Conservation (phyloP, 1,284 basidiomycete genomes). For the Ganoderma boninense region DNA sequence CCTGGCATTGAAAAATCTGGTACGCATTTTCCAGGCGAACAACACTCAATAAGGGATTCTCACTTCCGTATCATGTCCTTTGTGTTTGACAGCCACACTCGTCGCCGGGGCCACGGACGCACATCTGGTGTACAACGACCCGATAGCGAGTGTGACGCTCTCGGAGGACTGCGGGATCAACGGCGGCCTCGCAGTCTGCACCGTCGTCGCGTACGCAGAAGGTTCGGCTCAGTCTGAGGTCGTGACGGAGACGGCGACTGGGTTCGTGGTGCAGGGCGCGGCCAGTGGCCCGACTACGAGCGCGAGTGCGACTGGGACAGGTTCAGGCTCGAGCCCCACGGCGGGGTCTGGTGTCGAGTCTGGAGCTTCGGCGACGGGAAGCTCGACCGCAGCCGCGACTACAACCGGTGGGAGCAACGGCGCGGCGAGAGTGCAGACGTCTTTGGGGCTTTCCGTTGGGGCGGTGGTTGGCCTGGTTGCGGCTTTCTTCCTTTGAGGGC, state of each 20-base stretch:
- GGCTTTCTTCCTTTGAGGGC: slow-evolving; percentile 25
- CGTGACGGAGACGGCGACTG: slow-evolving; percentile 32
- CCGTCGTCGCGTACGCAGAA: slow-evolving; percentile 26
- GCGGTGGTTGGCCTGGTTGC: slow-evolving; percentile 24
- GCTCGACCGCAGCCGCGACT: slow-evolving; percentile 9
- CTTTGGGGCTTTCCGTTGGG: slow-evolving; percentile 18
- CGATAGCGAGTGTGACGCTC: slow-evolving; percentile 20
- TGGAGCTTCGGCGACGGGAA: background rate
- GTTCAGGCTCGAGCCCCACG: slow-evolving; percentile 10
- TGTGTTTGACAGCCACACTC: slow-evolving; percentile 37
- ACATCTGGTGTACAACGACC: slow-evolving; percentile 35
- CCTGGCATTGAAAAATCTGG: slow-evolving; percentile 48
- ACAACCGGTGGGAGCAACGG: slow-evolving; percentile 21
- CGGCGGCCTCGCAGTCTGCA: slow-evolving; percentile 38
- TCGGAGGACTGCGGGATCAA: slow-evolving; percentile 38
- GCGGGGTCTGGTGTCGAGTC: slow-evolving; percentile 17
- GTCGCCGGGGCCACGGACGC: slow-evolving; percentile 39
- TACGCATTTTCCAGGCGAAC: slow-evolving; percentile 31
- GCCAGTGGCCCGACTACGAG: slow-evolving; percentile 14
- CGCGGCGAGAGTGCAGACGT: slow-evolving; percentile 13
- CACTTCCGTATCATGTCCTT: too few relatives aligned
- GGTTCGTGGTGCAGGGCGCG: slow-evolving; percentile 38
- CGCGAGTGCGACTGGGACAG: background rate
- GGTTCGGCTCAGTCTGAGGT: slow-evolving; percentile 18
- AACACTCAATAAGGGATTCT: background rate